Evolutionary conservation across 1,139 yeast species (phyloP).

Genomic region (Suhomyces yuchorum): DNA sequence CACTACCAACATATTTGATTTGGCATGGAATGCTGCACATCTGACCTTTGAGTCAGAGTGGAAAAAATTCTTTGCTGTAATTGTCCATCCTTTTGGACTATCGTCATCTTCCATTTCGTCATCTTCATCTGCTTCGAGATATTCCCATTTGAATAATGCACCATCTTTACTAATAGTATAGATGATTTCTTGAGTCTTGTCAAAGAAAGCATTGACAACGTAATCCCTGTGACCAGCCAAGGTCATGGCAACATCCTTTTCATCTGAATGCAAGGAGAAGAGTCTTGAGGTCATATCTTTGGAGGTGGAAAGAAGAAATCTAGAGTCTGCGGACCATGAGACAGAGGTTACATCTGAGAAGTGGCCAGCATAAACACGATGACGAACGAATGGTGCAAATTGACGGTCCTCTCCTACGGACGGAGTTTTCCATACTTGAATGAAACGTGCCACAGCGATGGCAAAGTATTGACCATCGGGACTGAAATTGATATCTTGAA

Average conservation of each 20-base stretch:
- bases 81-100: conserved; percentile 70
- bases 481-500: conserved; percentile 75
- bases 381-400: conserved; percentile 94
- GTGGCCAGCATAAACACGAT: conserved; percentile 91
- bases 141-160: conserved; percentile 91
- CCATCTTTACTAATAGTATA: conserved; percentile 95
- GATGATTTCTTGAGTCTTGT: conserved; percentile 79
- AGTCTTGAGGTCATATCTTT: conserved; percentile 88
- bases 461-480: conserved; percentile 91
- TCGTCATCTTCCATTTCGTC: conserved; percentile 31
- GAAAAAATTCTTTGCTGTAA: conserved; percentile 75
- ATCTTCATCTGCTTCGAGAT: conserved; percentile 45
- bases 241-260: conserved; percentile 79
- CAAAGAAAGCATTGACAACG: conserved; percentile 85
- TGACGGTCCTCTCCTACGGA: conserved; percentile 72
- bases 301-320: conserved; percentile 83
- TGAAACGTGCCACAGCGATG: conserved; percentile 74
- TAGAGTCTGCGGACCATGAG: conserved; percentile 88
- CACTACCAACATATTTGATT: conserved; percentile 72
- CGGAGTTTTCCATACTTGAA: conserved; percentile 96
- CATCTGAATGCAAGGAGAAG: conserved; percentile 75
- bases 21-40: conserved; percentile 82
- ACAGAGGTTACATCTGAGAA: conserved; percentile 77
- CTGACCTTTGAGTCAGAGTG: conserved; percentile 71
- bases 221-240: conserved; percentile 92